Base-by-base conservation (phyloP, 805 yeast genomes). In the Saitoella complicata region DNA sequence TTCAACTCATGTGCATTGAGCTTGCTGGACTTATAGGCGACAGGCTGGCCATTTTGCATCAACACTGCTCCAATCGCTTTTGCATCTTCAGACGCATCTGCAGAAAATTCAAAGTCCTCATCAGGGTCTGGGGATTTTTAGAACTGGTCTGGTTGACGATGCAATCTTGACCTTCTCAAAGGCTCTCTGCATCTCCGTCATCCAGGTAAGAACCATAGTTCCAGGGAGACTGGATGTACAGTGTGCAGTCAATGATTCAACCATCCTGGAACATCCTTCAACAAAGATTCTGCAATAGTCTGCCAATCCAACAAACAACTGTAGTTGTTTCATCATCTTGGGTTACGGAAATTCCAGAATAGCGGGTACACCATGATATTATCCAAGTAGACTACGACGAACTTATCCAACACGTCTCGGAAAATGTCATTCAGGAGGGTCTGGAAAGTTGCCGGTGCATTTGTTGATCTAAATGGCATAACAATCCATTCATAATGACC, bases 371-470 rank as follows among this genome's bases (percentile, higher is more conserved):
- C 42, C 1, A 53, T 9, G 33, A 53, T 47, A 21, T 53, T 56
- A 38, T 53, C 57, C 6, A 53, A 10, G 39, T 52, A 54, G 8
- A 52, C 56, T 11, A 51, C 36, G 1, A 47, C 47, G 30, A 41
- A 46, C 9, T 36, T 38, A 1, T 40, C 34, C 2, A 53, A 34
- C 8, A 31, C 30, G 10, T 47, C 49, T 10, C 47, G 42, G 13
- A 47, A 39, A 7, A 47, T 6, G 12, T 9, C 34, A 7, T 37
- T 29, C 49, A 47, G 46, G 6, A 39, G 13, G 3, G 42, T 4
- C 32, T 56, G 60, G 39, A 58, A 57, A 2, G 53, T 45, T 1
- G 56, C 52, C 1, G 61, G 60, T 1, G 57, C 60, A 43, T 52
- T 55, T 9, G 49, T 31, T 38, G 53, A 44, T 1, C 59, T 60